Percentiles rank a stretch among this genome's conserved stretches.
phyloP scores from a whole-genome alignment of 495 filamentous ascomycete genomes.

The Neurospora sublineolata region DNA sequence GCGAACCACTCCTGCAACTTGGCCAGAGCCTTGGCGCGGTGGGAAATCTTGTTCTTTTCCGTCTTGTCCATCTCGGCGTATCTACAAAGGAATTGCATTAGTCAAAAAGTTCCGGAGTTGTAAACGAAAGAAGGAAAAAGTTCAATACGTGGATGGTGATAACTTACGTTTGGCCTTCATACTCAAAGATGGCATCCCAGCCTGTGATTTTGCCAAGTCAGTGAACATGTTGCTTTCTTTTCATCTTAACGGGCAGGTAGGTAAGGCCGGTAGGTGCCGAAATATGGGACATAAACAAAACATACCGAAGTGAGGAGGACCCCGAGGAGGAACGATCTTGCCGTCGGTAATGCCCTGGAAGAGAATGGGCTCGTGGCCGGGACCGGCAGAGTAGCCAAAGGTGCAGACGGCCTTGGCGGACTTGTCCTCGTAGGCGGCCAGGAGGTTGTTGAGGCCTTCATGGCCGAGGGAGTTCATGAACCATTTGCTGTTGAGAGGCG shows the following conservation, averaged over 20 bases:
- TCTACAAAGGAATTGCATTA: slow-evolving; percentile 15
- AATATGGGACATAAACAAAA: slow-evolving; percentile 4
- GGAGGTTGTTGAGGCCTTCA: slow-evolving; percentile 78
- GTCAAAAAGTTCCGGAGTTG: background rate
- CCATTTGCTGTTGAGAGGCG: slow-evolving; percentile 57
- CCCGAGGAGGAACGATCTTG: slow-evolving; percentile 65
- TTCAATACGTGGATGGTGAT: background rate
- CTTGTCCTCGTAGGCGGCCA: slow-evolving; percentile 81
- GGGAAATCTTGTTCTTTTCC: slow-evolving; percentile 87
- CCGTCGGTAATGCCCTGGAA: slow-evolving; percentile 79
- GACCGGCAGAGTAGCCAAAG: slow-evolving; percentile 81
- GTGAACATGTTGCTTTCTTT: background rate
- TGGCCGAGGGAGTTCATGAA: slow-evolving; percentile 77
- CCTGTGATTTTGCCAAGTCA: slow-evolving; percentile 33
- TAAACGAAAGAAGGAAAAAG: background rate
- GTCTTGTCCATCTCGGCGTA: slow-evolving; percentile 92
- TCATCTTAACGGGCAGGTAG: background rate
- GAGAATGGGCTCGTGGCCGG: slow-evolving; percentile 70
- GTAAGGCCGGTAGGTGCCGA: background rate
- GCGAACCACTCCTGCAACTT: slow-evolving; percentile 80
- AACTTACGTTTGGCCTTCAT: slow-evolving; percentile 74
- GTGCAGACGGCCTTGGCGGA: slow-evolving; percentile 89
- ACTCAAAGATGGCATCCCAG: slow-evolving; percentile 96
- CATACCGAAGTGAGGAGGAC: slow-evolving; percentile 72
- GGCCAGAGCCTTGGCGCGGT: slow-evolving; percentile 72